Evolutionary conservation across 2,329 filamentous ascomycete species (phyloP).

Genomic region (Ophiobolus disseminans): DNA sequence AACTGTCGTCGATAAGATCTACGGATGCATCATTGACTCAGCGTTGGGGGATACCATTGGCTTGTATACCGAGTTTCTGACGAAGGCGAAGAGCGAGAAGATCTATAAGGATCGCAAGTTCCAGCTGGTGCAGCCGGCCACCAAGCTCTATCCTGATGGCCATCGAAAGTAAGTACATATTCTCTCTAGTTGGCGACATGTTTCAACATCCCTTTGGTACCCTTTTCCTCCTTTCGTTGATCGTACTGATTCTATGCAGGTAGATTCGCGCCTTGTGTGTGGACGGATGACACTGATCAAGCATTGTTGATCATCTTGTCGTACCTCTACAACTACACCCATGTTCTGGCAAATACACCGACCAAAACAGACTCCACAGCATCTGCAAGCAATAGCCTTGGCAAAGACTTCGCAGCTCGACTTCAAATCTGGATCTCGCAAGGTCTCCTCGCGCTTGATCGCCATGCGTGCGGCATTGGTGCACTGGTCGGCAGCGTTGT

Average conservation of each 20-base stretch:
- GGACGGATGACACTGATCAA: conserved; percentile 66
- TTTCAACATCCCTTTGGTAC: not conserved
- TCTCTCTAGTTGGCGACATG: not conserved
- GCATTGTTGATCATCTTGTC: conserved; percentile 59
- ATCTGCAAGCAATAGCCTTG: conserved; percentile 22
- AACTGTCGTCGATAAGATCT: conserved; percentile 48
- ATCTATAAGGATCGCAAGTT: conserved; percentile 53
- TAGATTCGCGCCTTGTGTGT: conserved; percentile 46
- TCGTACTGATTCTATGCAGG: conserved; percentile 13
- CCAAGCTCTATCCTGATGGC: conserved; percentile 53
- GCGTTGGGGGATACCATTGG: conserved; percentile 63
- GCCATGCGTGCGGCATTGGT: conserved; percentile 59
- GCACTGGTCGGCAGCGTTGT: conserved; percentile 57
- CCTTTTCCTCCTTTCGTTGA: not conserved
- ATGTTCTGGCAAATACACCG: not conserved
- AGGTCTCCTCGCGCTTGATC: conserved; percentile 57
- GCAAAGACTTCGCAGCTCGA: conserved; percentile 54
- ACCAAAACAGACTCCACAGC: not conserved
- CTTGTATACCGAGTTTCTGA: conserved; percentile 62
- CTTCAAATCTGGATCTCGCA: conserved; percentile 57
- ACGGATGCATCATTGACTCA: conserved; percentile 58
- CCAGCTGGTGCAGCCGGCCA: conserved; percentile 49
- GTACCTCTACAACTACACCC: conserved; percentile 54
- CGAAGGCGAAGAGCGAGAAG: conserved; percentile 40
- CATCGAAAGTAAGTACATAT: conserved; percentile 52